Evolutionary conservation across 2,329 filamentous ascomycete species (phyloP), one percentile per base, ranked within the genome.

Genomic region (Cladosporium phlei): DNA sequence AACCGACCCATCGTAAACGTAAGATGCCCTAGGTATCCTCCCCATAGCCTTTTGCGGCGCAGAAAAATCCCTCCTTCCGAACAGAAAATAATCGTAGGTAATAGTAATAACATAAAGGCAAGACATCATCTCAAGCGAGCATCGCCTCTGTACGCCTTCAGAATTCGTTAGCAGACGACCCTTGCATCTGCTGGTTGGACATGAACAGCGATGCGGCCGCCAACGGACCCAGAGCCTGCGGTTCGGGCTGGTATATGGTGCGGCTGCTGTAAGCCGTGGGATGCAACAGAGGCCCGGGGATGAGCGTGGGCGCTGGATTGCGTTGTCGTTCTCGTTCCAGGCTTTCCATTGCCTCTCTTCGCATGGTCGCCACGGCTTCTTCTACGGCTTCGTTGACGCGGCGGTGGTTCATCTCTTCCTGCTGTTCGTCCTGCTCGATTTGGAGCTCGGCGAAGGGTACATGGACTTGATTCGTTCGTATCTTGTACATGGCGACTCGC

Each of bases 401-500:
- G 10, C 29, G 22, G 24, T 32, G 34, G 12, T 5, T 20, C n/a
- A 21, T 19, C 14, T 28, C 44, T 20, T 52, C 47, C 8, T n/a
- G 28, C 62, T 62, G 51, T 58, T 57, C 12, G 60, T 59, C 35
- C 53, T 47, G 14, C 12, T 29, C 17, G 52, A 49, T 59, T 49
- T 51, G 58, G 44, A 88, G 71, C 35, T 78, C 67, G 46, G 80
- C 72, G 51, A 87, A 74, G 1, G 84, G 82, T 21, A 86, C 73
- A 48, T 77, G 69, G 45, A 80, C 76, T 65, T 90, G 86, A 50
- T 85, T 81, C 2, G 85, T 89, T 48, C 76, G 77, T 54, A 90
- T 73, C 66, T 89, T 89, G 72, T 88, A 89, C 59, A 77, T 78
- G 11, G 84, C 86, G 16, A 88, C 76, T 21, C 78, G 74, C 12